A percentile compares a stretch with the other conserved stretches of the same genome.
phyloP scores from a whole-genome alignment of 2,329 filamentous ascomycete genomes.

The Alternaria novae-zelandiae region DNA sequence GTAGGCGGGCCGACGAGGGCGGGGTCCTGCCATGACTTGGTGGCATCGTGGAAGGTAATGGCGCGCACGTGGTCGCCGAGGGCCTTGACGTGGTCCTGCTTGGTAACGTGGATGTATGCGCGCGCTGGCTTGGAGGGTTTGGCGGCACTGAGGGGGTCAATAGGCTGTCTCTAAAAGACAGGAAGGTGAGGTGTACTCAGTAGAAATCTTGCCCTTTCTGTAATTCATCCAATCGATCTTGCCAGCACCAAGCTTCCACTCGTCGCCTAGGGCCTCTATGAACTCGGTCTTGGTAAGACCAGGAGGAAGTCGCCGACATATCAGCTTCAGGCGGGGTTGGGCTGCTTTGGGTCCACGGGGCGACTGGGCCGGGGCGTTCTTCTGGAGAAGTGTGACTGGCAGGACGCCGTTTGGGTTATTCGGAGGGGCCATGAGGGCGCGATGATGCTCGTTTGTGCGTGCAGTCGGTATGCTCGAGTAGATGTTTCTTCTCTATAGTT shows the following conservation, averaged over 20 bases:
- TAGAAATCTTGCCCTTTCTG: conserved; percentile 76
- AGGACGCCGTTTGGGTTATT: conserved; percentile 48
- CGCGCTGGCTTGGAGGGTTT: conserved; percentile 83
- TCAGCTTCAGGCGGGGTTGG: conserved; percentile 77
- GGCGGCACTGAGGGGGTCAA: conserved; percentile 53
- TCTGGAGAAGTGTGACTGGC: conserved; percentile 46
- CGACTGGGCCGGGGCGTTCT: conserved; percentile 37
- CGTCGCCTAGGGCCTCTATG: conserved; percentile 70
- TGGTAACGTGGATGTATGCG: conserved; percentile 83
- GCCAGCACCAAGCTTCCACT: conserved; percentile 81
- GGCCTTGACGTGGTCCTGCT: conserved; percentile 68
- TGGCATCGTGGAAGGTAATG: conserved; percentile 79
- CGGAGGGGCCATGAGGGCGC: conserved; percentile 36
- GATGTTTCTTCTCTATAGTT: neutral
- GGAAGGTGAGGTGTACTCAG: conserved; percentile 68
- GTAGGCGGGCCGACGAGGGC: conserved; percentile 79
- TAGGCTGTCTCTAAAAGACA: neutral
- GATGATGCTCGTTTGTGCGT: neutral
- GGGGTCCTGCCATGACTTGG: conserved; percentile 73
- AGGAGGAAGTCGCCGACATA: conserved; percentile 84
- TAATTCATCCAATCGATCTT: conserved; percentile 86
- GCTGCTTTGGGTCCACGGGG: conserved; percentile 51
- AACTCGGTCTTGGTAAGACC: conserved; percentile 84
- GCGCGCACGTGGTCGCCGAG: conserved; percentile 75
- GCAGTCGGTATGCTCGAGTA: neutral